A percentile compares a stretch with the other conserved stretches of the same genome.
Evolutionary conservation across 768 basidiomycete genomes (phyloP).

Genomic region (Rhizopogon sp.): DNA sequence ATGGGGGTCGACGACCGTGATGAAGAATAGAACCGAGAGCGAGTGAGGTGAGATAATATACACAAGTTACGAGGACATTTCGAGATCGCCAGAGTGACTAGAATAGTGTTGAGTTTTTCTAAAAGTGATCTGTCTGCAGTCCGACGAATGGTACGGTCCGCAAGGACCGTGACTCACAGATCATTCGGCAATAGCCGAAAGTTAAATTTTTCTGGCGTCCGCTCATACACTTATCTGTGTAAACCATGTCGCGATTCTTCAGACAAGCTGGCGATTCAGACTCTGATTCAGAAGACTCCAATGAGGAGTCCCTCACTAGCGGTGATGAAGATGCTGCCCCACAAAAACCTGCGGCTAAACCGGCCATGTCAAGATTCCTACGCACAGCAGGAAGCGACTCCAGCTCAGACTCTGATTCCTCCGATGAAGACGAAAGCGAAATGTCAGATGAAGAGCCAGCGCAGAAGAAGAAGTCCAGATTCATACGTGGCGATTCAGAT

Average conservation of each 20-base stretch:
- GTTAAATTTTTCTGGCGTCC: not conserved
- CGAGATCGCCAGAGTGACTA: not conserved
- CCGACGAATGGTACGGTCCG: no score
- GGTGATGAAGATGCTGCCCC: slow-evolving; percentile 59
- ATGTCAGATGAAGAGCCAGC: slow-evolving; percentile 33
- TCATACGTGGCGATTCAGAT: slow-evolving; percentile 41
- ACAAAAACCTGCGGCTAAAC: slow-evolving; percentile 41
- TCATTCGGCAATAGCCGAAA: not conserved
- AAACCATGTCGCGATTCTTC: slow-evolving; percentile 82
- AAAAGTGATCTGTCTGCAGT: no score
- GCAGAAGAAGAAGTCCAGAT: slow-evolving; percentile 36
- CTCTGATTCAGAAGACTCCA: slow-evolving; percentile 64
- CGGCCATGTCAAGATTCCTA: slow-evolving; percentile 71
- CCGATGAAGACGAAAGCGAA: slow-evolving; percentile 50
- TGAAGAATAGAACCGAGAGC: not conserved
- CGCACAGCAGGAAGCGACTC: slow-evolving; percentile 58
- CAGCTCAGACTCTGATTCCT: slow-evolving; percentile 50
- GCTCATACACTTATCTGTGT: no score
- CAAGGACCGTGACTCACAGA: not conserved
- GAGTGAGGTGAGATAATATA: not conserved
- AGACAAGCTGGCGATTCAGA: slow-evolving; percentile 82
- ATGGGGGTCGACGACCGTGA: slow-evolving; percentile 22
- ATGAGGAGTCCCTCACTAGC: slow-evolving; percentile 71
- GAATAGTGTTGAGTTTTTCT: no score
- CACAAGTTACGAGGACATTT: not conserved